phyloP scores from a whole-genome alignment of 2,329 filamentous ascomycete species.

The Diaporthe australafricana region DNA sequence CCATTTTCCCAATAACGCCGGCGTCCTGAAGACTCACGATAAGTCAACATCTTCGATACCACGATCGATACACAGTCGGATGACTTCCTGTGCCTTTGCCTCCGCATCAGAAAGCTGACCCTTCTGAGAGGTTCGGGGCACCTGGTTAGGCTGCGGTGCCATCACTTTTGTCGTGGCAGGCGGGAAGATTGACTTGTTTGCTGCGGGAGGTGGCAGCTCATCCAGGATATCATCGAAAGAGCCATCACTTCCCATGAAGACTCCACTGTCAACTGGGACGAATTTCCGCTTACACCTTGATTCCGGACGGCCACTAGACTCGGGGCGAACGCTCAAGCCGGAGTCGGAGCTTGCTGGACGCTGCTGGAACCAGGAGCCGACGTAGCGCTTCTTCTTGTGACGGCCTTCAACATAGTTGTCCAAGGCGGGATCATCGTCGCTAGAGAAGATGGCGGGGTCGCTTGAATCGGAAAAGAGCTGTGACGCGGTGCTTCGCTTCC shows the following conservation, averaged over 20 bases:
- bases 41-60: slow-evolving; percentile 72
- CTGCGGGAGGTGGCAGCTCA: slow-evolving; percentile 41
- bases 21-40: slow-evolving; percentile 56
- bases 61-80: slow-evolving; percentile 66
- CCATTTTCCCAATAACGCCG: background rate
- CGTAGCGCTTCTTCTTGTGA: slow-evolving; percentile 70
- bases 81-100: slow-evolving; percentile 55
- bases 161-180: background rate
- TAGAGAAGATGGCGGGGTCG: slow-evolving; percentile 78
- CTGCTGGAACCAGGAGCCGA: slow-evolving; percentile 77
- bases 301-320: slow-evolving; percentile 39
- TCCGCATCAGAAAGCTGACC: slow-evolving; percentile 43
- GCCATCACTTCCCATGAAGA: slow-evolving; percentile 74
- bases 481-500: slow-evolving; percentile 53
- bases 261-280: slow-evolving; percentile 72
- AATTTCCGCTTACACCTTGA: slow-evolving; percentile 61
- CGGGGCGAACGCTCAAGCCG: slow-evolving; percentile 25
- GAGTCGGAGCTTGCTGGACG: slow-evolving; percentile 51
- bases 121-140: slow-evolving; percentile 12
- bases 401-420: slow-evolving; percentile 71
- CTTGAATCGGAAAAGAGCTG: slow-evolving; percentile 69
- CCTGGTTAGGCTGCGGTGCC: slow-evolving; percentile 2
- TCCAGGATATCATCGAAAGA: slow-evolving; percentile 59
- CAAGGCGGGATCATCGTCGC: slow-evolving; percentile 75
- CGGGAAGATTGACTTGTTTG: slow-evolving; percentile 11